These are phyloP conservation scores for Wakefieldia striispora DNA, from an alignment of 768 basidiomycete genomes.

Conservation along the genomic window DNA sequence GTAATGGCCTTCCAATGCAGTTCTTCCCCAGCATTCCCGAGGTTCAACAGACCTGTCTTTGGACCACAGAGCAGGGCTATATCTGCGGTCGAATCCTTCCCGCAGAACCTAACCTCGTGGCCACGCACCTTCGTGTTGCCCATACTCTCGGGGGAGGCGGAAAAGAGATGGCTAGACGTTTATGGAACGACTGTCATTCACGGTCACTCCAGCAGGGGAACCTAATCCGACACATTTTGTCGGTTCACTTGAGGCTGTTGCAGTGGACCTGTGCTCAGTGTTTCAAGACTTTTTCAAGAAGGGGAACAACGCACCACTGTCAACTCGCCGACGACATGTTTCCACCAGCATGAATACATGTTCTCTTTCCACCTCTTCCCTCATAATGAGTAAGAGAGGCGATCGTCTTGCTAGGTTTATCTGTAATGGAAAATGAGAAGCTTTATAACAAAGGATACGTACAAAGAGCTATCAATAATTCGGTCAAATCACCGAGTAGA, in stretches of 20 bases:
- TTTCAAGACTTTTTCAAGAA: no score
- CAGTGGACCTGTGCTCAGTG: no score
- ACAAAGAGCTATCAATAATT: no score
- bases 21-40: not conserved
- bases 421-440: no score
- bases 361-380: no score
- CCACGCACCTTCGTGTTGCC: not conserved
- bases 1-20: not conserved
- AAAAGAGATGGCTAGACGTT: not conserved
- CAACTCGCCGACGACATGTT: no score
- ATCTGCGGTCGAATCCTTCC: not conserved
- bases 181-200: not conserved
- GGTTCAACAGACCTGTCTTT: not conserved
- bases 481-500: no score
- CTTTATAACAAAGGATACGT: no score
- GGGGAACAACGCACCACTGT: no score
- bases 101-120: not conserved
- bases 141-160: not conserved
- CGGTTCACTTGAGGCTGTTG: not conserved
- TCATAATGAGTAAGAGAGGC: no score
- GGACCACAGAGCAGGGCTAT: not conserved
- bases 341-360: no score
- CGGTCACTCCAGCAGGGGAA: not conserved
- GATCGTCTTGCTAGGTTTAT: no score
- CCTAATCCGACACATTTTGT: not conserved